Evolutionary conservation across 768 basidiomycete species (phyloP).

Genomic region (Tubosaeta sp.): DNA sequence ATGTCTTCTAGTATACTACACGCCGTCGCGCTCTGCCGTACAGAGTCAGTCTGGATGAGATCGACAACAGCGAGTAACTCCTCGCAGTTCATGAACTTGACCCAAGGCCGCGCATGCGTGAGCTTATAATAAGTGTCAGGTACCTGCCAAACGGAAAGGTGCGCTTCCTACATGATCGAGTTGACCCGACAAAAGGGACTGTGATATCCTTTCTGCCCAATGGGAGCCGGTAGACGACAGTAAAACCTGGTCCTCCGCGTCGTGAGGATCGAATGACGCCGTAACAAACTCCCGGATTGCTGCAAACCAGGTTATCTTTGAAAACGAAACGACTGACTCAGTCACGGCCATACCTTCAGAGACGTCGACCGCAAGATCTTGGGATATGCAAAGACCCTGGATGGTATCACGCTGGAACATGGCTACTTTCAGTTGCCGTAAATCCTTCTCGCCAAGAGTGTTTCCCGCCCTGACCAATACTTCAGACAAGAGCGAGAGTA

Average conservation of each 20-base stretch:
- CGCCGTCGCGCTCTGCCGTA: neutral
- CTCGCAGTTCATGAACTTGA: slow-evolving; percentile 44
- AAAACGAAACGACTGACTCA: too few relatives aligned
- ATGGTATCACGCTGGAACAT: slow-evolving; percentile 35
- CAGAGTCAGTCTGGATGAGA: slow-evolving; percentile 20
- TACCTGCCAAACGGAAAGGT: neutral
- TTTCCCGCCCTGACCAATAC: slow-evolving; percentile 31
- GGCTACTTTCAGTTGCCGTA: slow-evolving; percentile 37
- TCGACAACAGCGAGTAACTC: slow-evolving; percentile 46
- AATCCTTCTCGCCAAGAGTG: slow-evolving; percentile 28
- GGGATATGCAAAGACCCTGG: slow-evolving; percentile 32
- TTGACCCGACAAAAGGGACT: slow-evolving; percentile 8
- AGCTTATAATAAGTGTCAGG: slow-evolving; percentile 9
- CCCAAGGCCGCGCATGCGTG: slow-evolving; percentile 39
- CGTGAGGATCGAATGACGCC: slow-evolving; percentile 34
- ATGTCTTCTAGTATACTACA: slow-evolving; percentile 33
- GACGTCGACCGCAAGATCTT: slow-evolving; percentile 20
- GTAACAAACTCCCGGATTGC: slow-evolving; percentile 41
- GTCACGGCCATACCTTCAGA: slow-evolving; percentile 32
- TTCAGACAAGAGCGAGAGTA: slow-evolving; percentile 39
- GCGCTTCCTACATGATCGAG: slow-evolving; percentile 10
- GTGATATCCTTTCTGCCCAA: slow-evolving; percentile 35
- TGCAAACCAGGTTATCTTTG: slow-evolving; percentile 20
- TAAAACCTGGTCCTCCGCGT: slow-evolving; percentile 35
- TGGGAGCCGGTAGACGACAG: slow-evolving; percentile 37